A percentile compares a stretch with the other conserved stretches of the same genome.
phyloP scores from a whole-genome alignment of 2,329 filamentous ascomycete species.

The Colletotrichum costaricense region DNA sequence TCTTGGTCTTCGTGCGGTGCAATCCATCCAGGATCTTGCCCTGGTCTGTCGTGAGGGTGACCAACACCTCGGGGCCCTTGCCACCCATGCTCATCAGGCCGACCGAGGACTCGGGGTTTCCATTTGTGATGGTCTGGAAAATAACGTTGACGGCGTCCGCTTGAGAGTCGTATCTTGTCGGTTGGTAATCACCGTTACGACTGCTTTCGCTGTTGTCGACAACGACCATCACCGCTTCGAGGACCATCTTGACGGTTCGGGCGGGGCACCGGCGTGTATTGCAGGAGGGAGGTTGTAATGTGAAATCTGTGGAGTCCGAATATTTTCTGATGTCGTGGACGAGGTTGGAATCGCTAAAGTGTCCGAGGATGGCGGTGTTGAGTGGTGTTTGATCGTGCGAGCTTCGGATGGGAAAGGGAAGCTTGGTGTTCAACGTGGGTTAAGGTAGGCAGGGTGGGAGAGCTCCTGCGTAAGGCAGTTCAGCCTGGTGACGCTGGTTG shows the following conservation, averaged over 20 bases:
- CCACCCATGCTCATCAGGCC: slow-evolving; percentile 99
- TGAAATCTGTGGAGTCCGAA: neutral
- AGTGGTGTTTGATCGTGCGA: slow-evolving; percentile 27
- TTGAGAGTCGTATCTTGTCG: slow-evolving; percentile 96
- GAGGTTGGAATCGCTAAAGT: neutral
- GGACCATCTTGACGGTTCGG: slow-evolving; percentile 80
- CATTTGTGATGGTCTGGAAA: slow-evolving; percentile 94
- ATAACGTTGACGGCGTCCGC: slow-evolving; percentile 94
- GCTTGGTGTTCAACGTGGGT: slow-evolving; percentile 35
- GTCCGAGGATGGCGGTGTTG: slow-evolving; percentile 1
- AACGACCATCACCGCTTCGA: slow-evolving; percentile 99
- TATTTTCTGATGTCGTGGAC: neutral
- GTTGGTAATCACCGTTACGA: slow-evolving; percentile 93
- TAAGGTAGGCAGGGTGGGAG: slow-evolving; percentile 1
- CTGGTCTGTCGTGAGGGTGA: slow-evolving; percentile 94
- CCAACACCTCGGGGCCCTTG: slow-evolving; percentile 95
- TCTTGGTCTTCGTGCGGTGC: slow-evolving; percentile 90
- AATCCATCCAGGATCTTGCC: slow-evolving; percentile 94
- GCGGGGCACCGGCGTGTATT: slow-evolving; percentile 14
- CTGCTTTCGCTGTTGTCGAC: slow-evolving; percentile 99
- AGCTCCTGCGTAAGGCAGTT: slow-evolving; percentile 55
- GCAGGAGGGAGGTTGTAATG: neutral
- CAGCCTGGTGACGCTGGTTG: slow-evolving; percentile 51
- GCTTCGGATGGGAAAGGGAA: slow-evolving; percentile 37
- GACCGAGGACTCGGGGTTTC: slow-evolving; percentile 96